A percentile compares a stretch with the other conserved stretches of the same genome.
Conservation (phyloP, 176 grass and related monocot species). For the Zoysia japonica region DNA sequence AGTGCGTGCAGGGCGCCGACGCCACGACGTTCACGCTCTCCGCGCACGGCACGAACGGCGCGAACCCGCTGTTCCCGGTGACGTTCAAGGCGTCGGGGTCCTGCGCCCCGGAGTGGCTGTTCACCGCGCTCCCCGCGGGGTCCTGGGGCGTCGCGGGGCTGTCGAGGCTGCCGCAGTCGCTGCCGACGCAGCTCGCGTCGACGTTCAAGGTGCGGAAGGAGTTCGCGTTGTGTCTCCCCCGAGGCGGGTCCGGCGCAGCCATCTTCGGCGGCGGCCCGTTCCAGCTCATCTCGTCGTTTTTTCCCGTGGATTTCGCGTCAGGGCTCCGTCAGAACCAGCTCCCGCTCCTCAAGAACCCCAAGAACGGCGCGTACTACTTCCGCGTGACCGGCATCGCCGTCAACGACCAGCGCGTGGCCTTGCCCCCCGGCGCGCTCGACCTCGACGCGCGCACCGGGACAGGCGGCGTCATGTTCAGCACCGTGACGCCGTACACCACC, state of each 20-base stretch:
- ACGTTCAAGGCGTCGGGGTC: background rate
- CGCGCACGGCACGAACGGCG: constrained; percentile 44
- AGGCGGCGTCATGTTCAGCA: constrained; percentile 31
- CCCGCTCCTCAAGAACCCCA: background rate
- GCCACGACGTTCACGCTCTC: constrained; percentile 28
- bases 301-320: background rate
- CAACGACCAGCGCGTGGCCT: background rate
- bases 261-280: constrained; percentile 49
- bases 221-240: constrained; percentile 55
- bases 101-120: constrained; percentile 24
- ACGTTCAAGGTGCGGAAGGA: constrained; percentile 22
- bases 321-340: background rate
- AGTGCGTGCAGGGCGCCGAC: constrained; percentile 11
- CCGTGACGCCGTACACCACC: background rate
- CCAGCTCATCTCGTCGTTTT: background rate
- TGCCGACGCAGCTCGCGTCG: constrained; percentile 41
- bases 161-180: background rate
- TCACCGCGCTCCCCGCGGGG: constrained; percentile 5
- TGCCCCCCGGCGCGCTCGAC: background rate
- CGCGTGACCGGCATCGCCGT: background rate
- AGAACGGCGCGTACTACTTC: constrained; percentile 24
- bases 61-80: constrained; percentile 43
- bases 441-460: background rate
- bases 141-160: constrained; percentile 41
- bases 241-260: constrained; percentile 20